A percentile compares a stretch with the other conserved stretches of the same genome.
Evolutionary conservation across 768 basidiomycete genomes (phyloP).

Genomic region (Collybiopsis luxurians): DNA sequence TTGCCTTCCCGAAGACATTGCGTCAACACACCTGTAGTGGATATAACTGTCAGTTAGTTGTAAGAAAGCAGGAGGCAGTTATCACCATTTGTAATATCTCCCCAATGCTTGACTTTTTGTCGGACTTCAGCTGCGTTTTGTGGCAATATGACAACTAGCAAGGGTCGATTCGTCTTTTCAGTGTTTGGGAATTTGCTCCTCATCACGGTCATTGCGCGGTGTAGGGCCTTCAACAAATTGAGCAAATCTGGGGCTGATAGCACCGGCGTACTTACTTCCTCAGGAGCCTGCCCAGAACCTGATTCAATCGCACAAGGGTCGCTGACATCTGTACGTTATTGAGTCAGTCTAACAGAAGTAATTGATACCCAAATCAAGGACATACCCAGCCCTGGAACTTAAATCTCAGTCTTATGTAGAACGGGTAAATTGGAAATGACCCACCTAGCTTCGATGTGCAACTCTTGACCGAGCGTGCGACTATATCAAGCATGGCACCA

Average conservation of each 20-base stretch:
- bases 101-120: slow-evolving; percentile 51
- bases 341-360: background rate
- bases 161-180: slow-evolving; percentile 8
- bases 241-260: background rate
- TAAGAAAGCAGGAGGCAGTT: background rate
- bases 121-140: slow-evolving; percentile 43
- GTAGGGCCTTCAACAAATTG: background rate
- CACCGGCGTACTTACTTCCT: background rate
- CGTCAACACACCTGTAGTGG: slow-evolving; percentile 35
- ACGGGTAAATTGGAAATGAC: background rate
- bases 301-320: background rate
- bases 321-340: background rate
- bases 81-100: slow-evolving; percentile 33
- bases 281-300: slow-evolving; percentile 4
- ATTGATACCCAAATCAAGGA: background rate
- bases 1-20: slow-evolving; percentile 43
- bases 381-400: too few relatives aligned
- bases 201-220: background rate
- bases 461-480: background rate
- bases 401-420: background rate
- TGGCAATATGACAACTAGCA: slow-evolving; percentile 55
- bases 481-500: background rate
- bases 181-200: background rate
- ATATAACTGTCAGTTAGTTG: slow-evolving; percentile 1
- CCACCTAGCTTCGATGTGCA: background rate